Percentiles rank a stretch among this genome's conserved stretches.
Evolutionary conservation across 2,329 filamentous ascomycete genomes (phyloP).

Genomic region (Fusarium udum): DNA sequence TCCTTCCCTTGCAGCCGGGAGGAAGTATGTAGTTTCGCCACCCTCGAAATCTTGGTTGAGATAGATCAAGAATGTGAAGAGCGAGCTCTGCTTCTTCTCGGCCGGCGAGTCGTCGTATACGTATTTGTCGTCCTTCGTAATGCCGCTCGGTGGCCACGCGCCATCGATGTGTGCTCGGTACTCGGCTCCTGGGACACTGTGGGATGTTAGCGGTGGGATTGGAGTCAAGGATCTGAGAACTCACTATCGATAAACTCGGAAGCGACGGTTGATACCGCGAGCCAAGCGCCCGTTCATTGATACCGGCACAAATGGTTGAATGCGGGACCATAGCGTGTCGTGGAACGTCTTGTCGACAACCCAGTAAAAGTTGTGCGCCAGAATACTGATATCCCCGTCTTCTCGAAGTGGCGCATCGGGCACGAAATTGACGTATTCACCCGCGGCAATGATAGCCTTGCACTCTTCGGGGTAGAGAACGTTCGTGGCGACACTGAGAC

Average conservation of each 20-base stretch:
- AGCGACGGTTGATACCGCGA: constrained; percentile 73
- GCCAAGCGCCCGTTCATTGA: constrained; percentile 64
- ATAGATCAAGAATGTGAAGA: constrained; percentile 76
- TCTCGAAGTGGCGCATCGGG: constrained; percentile 74
- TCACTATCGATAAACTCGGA: constrained; percentile 74
- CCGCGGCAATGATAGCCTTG: constrained; percentile 71
- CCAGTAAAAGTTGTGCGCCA: constrained; percentile 81
- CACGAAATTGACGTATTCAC: constrained; percentile 71
- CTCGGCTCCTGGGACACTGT: constrained; percentile 71
- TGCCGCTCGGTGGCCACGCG: constrained; percentile 76
- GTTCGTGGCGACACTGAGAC: constrained; percentile 67
- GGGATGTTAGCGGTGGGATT: neutral
- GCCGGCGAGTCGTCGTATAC: constrained; percentile 72
- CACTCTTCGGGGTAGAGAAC: constrained; percentile 71
- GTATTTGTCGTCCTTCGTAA: constrained; percentile 66
- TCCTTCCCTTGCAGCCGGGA: constrained; percentile 71
- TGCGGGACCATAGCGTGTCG: constrained; percentile 69
- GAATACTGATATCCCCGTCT: constrained; percentile 70
- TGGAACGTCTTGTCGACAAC: constrained; percentile 71
- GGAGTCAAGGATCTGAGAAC: neutral
- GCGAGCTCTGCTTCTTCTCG: constrained; percentile 68
- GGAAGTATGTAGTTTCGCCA: constrained; percentile 76
- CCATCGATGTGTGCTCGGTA: constrained; percentile 77
- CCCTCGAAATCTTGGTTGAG: constrained; percentile 77
- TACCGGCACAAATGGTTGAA: constrained; percentile 66